Conservation (phyloP, 805 yeast species). For the Lachancea waltii region DNA sequence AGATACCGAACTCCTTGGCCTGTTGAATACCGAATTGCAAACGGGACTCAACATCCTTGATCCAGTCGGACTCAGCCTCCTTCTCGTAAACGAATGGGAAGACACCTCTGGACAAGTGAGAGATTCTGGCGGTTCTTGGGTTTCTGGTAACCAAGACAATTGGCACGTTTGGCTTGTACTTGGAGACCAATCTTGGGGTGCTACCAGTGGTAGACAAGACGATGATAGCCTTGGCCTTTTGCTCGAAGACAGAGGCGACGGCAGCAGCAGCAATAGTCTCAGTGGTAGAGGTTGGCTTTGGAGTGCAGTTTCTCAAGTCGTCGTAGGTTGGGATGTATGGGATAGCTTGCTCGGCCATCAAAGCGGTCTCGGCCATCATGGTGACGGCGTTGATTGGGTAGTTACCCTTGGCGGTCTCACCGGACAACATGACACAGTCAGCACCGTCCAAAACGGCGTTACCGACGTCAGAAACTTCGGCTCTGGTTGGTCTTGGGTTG, state of each 20-base stretch:
- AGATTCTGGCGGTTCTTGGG: slow-evolving; percentile 85
- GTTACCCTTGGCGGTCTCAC: slow-evolving; percentile 99
- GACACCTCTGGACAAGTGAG: slow-evolving; percentile 97
- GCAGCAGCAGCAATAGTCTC: slow-evolving; percentile 98
- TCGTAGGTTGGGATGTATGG: slow-evolving; percentile 79
- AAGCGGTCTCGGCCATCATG: slow-evolving; percentile 97
- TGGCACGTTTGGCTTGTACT: slow-evolving; percentile 97
- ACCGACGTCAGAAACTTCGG: slow-evolving; percentile 99
- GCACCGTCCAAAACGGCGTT: slow-evolving; percentile 99
- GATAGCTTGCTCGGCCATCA: slow-evolving; percentile 94
- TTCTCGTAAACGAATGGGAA: slow-evolving; percentile 86
- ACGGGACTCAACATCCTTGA: slow-evolving; percentile 92
- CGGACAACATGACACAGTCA: slow-evolving; percentile 99
- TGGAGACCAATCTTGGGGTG: slow-evolving; percentile 92
- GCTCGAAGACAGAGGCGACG: slow-evolving; percentile 93
- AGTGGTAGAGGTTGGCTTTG: slow-evolving; percentile 84
- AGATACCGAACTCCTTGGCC: slow-evolving; percentile 81
- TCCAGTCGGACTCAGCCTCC: slow-evolving; percentile 69
- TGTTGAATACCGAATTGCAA: slow-evolving; percentile 86
- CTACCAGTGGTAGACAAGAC: slow-evolving; percentile 93
- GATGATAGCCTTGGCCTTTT: slow-evolving; percentile 92
- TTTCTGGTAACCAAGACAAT: slow-evolving; percentile 97
- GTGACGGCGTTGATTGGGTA: slow-evolving; percentile 97
- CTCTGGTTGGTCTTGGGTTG: slow-evolving; percentile 99
- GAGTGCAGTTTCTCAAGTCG: slow-evolving; percentile 80